A percentile compares a stretch with the other conserved stretches of the same genome.
Evolutionary conservation across 305 asterid species (phyloP).

Genomic region (Lippia alba): DNA sequence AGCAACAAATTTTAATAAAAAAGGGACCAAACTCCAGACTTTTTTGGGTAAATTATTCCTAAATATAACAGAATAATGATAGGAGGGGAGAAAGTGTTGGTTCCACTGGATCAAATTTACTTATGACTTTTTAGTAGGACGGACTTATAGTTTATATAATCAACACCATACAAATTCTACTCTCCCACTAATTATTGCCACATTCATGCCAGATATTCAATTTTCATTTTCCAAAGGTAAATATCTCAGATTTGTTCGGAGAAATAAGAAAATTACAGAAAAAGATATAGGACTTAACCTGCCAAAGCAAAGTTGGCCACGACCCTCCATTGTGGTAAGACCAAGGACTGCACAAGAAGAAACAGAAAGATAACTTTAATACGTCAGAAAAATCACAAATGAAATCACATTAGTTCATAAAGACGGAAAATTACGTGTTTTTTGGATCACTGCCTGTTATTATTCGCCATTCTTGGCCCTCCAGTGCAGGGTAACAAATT

Average conservation of each 20-base stretch:
- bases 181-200: background rate
- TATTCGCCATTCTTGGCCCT: conserved; percentile 90
- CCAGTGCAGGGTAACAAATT: conserved; percentile 92
- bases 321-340: conserved; percentile 98
- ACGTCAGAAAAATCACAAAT: conserved; percentile 12
- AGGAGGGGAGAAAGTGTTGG: too few relatives aligned
- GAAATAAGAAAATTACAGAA: background rate
- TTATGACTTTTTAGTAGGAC: too few relatives aligned
- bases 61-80: too few relatives aligned
- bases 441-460: conserved; percentile 94
- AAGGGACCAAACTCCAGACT: too few relatives aligned
- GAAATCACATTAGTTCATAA: conserved; percentile 8
- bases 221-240: background rate
- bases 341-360: conserved; percentile 83
- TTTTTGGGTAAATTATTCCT: too few relatives aligned
- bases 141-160: too few relatives aligned
- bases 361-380: conserved; percentile 28
- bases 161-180: too few relatives aligned
- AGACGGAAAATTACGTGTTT: conserved; percentile 69
- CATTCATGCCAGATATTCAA: conserved; percentile 13
- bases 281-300: conserved; percentile 47
- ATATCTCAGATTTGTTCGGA: background rate
- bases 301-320: conserved; percentile 98
- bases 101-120: too few relatives aligned
- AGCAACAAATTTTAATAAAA: too few relatives aligned